Evolutionary conservation across 2,329 filamentous ascomycete genomes (phyloP).

Genomic region (Alternaria infectoria): DNA sequence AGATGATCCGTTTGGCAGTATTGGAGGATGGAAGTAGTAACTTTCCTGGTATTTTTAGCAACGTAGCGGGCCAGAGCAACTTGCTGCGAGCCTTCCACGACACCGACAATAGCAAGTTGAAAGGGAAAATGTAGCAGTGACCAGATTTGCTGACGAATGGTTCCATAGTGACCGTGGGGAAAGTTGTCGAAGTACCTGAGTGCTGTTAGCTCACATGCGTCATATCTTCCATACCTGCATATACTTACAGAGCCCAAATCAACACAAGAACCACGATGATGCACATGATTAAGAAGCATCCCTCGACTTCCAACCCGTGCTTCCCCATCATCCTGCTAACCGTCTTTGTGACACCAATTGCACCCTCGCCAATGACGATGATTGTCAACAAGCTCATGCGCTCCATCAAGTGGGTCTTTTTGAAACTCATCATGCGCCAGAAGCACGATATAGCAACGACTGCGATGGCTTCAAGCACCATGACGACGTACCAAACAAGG

Average conservation of each 20-base stretch:
- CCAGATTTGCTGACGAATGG: constrained; percentile 66
- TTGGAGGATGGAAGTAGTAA: constrained; percentile 48
- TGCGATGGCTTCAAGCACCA: constrained; percentile 59
- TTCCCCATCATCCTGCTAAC: constrained; percentile 53
- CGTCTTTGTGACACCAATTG: constrained; percentile 65
- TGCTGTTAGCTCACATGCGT: neutral
- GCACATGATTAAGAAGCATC: constrained; percentile 45
- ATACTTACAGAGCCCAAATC: constrained; percentile 61
- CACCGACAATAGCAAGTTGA: constrained; percentile 66
- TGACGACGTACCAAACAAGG: constrained; percentile 51
- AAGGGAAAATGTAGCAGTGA: constrained; percentile 66
- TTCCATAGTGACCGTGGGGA: constrained; percentile 57
- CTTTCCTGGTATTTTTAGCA: constrained; percentile 52
- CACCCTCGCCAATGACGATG: constrained; percentile 71
- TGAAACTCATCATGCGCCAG: constrained; percentile 65
- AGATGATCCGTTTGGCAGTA: constrained; percentile 42
- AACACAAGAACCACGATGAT: constrained; percentile 54
- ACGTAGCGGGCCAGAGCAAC: constrained; percentile 58
- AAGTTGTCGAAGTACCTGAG: constrained; percentile 62
- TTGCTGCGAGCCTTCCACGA: constrained; percentile 68
- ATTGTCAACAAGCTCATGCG: constrained; percentile 69
- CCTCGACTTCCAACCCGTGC: constrained; percentile 41
- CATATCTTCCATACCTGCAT: neutral
- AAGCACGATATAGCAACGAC: constrained; percentile 61
- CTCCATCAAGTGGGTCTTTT: constrained; percentile 67